Conservation (phyloP, 352 stramenopile genomes). For the Pythium apleroticum region DNA sequence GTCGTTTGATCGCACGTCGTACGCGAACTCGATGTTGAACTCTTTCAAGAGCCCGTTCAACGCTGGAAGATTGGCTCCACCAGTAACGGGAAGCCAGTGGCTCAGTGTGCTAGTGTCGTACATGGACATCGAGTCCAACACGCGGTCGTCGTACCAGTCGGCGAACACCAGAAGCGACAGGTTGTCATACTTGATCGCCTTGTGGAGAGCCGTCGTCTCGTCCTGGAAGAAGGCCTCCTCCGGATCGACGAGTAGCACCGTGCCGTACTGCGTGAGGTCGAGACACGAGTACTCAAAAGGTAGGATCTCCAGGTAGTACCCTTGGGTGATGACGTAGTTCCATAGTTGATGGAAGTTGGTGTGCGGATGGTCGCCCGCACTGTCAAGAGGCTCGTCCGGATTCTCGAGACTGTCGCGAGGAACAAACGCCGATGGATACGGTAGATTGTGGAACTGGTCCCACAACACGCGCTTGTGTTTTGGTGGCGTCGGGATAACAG, state of each 20-base stretch:
- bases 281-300: slow-evolving; percentile 79
- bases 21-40: slow-evolving; percentile 70
- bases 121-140: slow-evolving; percentile 63
- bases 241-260: slow-evolving; percentile 77
- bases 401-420: slow-evolving; percentile 77
- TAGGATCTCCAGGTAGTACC: slow-evolving; percentile 82
- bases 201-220: slow-evolving; percentile 56
- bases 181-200: slow-evolving; percentile 66
- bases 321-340: slow-evolving; percentile 59
- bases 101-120: slow-evolving; percentile 86
- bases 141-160: slow-evolving; percentile 74
- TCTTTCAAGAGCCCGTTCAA: slow-evolving; percentile 63
- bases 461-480: slow-evolving; percentile 66
- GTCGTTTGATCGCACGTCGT: slow-evolving; percentile 52
- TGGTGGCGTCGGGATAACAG: slow-evolving; percentile 48
- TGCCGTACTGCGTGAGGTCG: slow-evolving; percentile 64
- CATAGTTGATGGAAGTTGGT: slow-evolving; percentile 89
- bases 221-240: slow-evolving; percentile 78
- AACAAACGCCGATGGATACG: slow-evolving; percentile 83
- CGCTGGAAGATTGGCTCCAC: slow-evolving; percentile 72
- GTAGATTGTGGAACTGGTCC: slow-evolving; percentile 89
- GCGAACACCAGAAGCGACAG: slow-evolving; percentile 74
- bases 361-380: slow-evolving; percentile 76
- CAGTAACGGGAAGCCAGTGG: slow-evolving; percentile 75
- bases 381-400: slow-evolving; percentile 64